phyloP scores from a whole-genome alignment of 2,329 filamentous ascomycete species.

The Fusarium ramigenum region DNA sequence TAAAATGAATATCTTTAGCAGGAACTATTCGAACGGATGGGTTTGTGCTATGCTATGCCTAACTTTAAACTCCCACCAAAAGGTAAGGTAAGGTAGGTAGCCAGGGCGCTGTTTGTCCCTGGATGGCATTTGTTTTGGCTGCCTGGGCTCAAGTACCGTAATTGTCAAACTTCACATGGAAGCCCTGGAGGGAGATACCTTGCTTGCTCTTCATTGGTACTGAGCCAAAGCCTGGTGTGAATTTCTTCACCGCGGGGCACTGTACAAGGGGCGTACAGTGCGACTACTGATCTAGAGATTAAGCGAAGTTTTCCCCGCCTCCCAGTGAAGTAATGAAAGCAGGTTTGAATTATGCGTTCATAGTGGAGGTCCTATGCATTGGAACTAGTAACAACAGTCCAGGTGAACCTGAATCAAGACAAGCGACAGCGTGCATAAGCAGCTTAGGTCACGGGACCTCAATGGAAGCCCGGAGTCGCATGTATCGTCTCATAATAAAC shows the following conservation, averaged over 20 bases:
- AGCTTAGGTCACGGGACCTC: not conserved
- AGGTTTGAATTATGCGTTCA: conserved; percentile 12
- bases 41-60: conserved; percentile 4
- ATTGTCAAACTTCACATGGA: not conserved
- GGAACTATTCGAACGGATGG: not conserved
- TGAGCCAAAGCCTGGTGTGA: conserved; percentile 27
- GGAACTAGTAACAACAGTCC: not conserved
- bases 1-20: conserved; percentile 11
- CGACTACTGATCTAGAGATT: not conserved
- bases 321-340: not conserved
- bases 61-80: not conserved
- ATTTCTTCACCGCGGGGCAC: conserved; percentile 30
- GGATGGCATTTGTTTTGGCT: conserved; percentile 8
- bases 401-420: conserved; percentile 4
- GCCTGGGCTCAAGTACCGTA: not conserved
- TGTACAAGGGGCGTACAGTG: conserved; percentile 22
- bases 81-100: not conserved
- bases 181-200: not conserved
- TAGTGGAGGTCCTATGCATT: conserved; percentile 8
- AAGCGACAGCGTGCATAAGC: not conserved
- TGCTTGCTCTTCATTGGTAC: conserved; percentile 1
- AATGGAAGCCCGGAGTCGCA: not conserved
- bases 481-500: not conserved
- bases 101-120: conserved; percentile 8
- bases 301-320: conserved; percentile 27